Percentiles rank a stretch among this genome's conserved stretches.
These are phyloP conservation scores for Nepenthes gracilis DNA, from an alignment of 148 eudicot genomes.

Conservation along the genomic window DNA sequence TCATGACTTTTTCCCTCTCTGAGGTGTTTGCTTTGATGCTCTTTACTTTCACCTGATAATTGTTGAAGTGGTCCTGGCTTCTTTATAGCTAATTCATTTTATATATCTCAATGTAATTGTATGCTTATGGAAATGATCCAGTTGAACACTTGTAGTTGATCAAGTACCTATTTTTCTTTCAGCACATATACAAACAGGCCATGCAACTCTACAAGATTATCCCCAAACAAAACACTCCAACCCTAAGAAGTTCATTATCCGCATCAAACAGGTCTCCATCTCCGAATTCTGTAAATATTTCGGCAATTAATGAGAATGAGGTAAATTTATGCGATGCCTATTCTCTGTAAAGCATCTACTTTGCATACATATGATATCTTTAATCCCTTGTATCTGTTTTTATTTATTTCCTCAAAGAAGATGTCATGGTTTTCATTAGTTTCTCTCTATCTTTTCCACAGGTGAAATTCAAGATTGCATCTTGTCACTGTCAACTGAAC, in stretches of 20 bases:
- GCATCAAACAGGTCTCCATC: constrained; percentile 66
- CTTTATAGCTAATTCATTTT: not conserved
- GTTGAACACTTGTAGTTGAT: constrained; percentile 1
- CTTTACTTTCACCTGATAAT: no score
- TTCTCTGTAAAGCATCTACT: not conserved
- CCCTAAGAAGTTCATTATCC: constrained; percentile 61
- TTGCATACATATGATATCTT: not conserved
- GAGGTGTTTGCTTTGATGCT: no score
- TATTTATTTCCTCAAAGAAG: not conserved
- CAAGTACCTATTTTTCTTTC: constrained; percentile 13
- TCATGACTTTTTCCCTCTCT: not conserved
- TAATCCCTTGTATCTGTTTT: not conserved
- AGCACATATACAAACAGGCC: constrained; percentile 87
- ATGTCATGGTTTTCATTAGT: not conserved
- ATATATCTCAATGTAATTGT: not conserved
- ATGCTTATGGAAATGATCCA: not conserved
- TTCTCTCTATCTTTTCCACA: constrained; percentile 15
- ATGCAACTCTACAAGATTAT: constrained; percentile 58
- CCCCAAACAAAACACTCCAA: constrained; percentile 56
- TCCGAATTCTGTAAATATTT: constrained; percentile 48
- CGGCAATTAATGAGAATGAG: constrained; percentile 79
- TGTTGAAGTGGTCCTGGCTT: no score
- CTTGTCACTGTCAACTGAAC: constrained; percentile 55
- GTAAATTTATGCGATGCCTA: constrained; percentile 17
- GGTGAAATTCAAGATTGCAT: constrained; percentile 89